Conservation (phyloP, 2,329 filamentous ascomycete genomes). For the Fusarium haematococcum region DNA sequence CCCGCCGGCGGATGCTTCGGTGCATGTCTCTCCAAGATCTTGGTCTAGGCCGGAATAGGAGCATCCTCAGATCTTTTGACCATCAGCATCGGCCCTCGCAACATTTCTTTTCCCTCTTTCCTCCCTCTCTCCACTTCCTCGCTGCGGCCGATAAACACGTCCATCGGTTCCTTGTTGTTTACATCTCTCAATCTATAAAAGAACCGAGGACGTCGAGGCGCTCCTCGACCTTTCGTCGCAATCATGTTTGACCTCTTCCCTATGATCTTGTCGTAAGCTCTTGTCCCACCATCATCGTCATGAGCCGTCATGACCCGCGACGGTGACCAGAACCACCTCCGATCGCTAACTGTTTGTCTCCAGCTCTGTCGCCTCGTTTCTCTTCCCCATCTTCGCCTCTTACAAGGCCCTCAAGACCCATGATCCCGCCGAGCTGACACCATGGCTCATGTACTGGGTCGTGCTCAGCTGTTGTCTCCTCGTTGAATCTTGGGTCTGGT, state of each 20-base stretch:
- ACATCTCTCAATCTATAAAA: not conserved
- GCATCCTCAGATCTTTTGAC: slow-evolving; percentile 14
- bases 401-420: slow-evolving; percentile 97
- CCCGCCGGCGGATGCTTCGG: slow-evolving; percentile 39
- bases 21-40: slow-evolving; percentile 17
- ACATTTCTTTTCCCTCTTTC: not conserved
- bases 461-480: slow-evolving; percentile 85
- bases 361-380: slow-evolving; percentile 87
- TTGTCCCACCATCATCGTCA: slow-evolving; percentile 24
- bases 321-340: not conserved
- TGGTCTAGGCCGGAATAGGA: slow-evolving; percentile 10
- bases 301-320: slow-evolving; percentile 35
- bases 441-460: slow-evolving; percentile 99
- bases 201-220: slow-evolving; percentile 3
- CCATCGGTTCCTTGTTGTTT: not conserved
- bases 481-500: slow-evolving; percentile 87
- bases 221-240: slow-evolving; percentile 31
- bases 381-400: slow-evolving; percentile 95
- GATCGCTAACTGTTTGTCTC: slow-evolving; percentile 16
- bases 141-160: not conserved
- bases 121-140: slow-evolving; percentile 1
- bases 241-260: slow-evolving; percentile 83
- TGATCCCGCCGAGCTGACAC: slow-evolving; percentile 87
- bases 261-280: slow-evolving; percentile 79
- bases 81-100: not conserved